Percentiles rank a stretch among this genome's conserved stretches.
Evolutionary conservation across 2,329 filamentous ascomycete genomes (phyloP).

Genomic region (Coniochaeta hoffmannii): DNA sequence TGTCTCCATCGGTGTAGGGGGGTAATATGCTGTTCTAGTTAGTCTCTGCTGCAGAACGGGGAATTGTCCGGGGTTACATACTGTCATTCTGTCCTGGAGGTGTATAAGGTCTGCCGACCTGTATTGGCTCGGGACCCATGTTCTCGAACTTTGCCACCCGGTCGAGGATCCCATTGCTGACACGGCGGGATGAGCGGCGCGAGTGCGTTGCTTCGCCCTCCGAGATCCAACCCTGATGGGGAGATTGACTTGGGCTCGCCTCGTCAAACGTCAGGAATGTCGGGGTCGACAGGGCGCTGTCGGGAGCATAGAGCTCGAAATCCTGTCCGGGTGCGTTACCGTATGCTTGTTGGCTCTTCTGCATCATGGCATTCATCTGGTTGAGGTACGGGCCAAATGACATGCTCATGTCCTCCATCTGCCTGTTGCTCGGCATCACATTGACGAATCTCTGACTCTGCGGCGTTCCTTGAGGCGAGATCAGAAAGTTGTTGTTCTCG

Average conservation of each 20-base stretch:
- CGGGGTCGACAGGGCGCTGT: slow-evolving; percentile 40
- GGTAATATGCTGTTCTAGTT: slow-evolving; percentile 46
- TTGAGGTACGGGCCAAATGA: slow-evolving; percentile 39
- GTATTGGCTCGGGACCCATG: slow-evolving; percentile 19
- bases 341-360: slow-evolving; percentile 33
- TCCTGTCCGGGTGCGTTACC: slow-evolving; percentile 27
- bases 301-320: slow-evolving; percentile 41
- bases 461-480: slow-evolving; percentile 49
- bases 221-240: slow-evolving; percentile 42
- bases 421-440: slow-evolving; percentile 30
- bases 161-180: slow-evolving; percentile 56
- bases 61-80: slow-evolving; percentile 29
- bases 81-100: slow-evolving; percentile 54
- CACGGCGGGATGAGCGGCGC: slow-evolving; percentile 36
- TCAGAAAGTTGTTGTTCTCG: slow-evolving; percentile 46
- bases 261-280: slow-evolving; percentile 43
- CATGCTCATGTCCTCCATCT: slow-evolving; percentile 27
- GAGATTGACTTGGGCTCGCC: slow-evolving; percentile 28
- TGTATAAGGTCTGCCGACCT: slow-evolving; percentile 48
- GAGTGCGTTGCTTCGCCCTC: slow-evolving; percentile 38
- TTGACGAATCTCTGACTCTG: slow-evolving; percentile 45
- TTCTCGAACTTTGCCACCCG: slow-evolving; percentile 53
- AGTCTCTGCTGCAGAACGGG: background rate
- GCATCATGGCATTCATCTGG: slow-evolving; percentile 36
- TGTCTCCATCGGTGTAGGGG: slow-evolving; percentile 61